Evolutionary conservation across 2,329 filamentous ascomycete genomes (phyloP).

Genomic region (Massarina eburnea): DNA sequence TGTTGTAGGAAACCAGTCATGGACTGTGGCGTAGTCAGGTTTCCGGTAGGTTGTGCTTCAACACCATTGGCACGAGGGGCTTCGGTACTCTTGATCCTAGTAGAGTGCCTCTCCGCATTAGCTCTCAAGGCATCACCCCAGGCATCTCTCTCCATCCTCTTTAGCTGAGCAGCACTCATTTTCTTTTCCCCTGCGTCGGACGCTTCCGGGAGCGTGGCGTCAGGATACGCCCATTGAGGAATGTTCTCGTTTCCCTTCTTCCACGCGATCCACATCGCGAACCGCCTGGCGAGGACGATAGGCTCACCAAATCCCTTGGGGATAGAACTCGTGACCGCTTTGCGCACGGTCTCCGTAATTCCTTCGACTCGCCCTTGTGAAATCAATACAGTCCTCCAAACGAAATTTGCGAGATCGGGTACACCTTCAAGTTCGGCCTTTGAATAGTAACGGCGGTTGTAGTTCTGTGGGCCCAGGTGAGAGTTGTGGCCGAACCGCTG

Average conservation of each 20-base stretch:
- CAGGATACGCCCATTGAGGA: conserved; percentile 63
- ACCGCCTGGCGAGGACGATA: conserved; percentile 59
- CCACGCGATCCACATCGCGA: conserved; percentile 68
- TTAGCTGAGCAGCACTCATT: conserved; percentile 56
- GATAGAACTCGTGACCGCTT: conserved; percentile 63
- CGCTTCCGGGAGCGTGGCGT: conserved; percentile 53
- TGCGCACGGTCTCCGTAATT: conserved; percentile 59
- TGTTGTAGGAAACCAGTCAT: conserved; percentile 40
- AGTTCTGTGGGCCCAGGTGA: conserved; percentile 54
- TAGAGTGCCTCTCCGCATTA: conserved; percentile 44
- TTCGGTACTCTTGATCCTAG: conserved; percentile 39
- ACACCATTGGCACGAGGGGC: conserved; percentile 14
- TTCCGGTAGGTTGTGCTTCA: conserved; percentile 16
- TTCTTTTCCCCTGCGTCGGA: conserved; percentile 51
- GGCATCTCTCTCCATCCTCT: conserved; percentile 58
- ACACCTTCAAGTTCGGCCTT: conserved; percentile 64
- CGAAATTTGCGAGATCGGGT: conserved; percentile 60
- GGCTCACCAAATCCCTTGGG: conserved; percentile 65
- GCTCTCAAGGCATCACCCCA: conserved; percentile 47
- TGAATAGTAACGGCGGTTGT: conserved; percentile 64
- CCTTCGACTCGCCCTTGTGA: conserved; percentile 63
- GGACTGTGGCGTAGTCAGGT: conserved; percentile 26
- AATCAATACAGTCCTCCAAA: conserved; percentile 65
- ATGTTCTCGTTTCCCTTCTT: conserved; percentile 66
- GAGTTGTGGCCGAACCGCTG: conserved; percentile 56